Base-by-base conservation (phyloP, 768 basidiomycete species). In the Termitomyces heimii region DNA sequence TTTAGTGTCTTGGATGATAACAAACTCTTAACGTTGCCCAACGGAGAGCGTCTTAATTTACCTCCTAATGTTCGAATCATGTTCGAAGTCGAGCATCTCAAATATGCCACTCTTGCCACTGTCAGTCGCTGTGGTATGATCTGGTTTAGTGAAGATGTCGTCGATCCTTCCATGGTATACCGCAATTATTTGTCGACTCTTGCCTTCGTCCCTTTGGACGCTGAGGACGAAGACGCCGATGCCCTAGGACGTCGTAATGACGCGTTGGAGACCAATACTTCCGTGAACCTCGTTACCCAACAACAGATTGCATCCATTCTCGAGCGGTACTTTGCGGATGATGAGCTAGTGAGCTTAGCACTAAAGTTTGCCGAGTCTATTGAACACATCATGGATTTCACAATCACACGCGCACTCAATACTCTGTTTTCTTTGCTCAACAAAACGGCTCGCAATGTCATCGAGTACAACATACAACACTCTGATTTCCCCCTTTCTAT, bases 41-140 rank as follows among this genome's bases (percentile, higher is more conserved):
- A 99, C 60, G 97, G 97, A 63, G 97, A 99, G 69, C 94, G 97
- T 61, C 86, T 99, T 56, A 98, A 94, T 68, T 80, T 99, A 26
- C 97, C 97, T 1, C 83, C 93, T 3, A 98, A 98, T 67, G 94
- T 99, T 24, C 88, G 97, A 54, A 95, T 99, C 71, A 96, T 99
- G 94, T 98, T 99, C 69, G 97, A 99, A 70, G 97, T 98, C 56
- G 97, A 98, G 69, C 94, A 97, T 70, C 82, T 99, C 63, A 89
- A 87, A 65, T 99, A 96, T 70, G 97, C 97, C 0, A 99, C 97
- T 4, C 85, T 90, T 54, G 97, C 97, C 16, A 99, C 97, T 28
- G 97, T 99, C 78, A 97, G 94, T 83, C 95, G 97, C 55, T 99
- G 97, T 67, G 97, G 97, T 69, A 99, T 99, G 97, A 96, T 99